phyloP scores from a whole-genome alignment of 1,284 basidiomycete genomes.

The Tylopilus orsonianus region DNA sequence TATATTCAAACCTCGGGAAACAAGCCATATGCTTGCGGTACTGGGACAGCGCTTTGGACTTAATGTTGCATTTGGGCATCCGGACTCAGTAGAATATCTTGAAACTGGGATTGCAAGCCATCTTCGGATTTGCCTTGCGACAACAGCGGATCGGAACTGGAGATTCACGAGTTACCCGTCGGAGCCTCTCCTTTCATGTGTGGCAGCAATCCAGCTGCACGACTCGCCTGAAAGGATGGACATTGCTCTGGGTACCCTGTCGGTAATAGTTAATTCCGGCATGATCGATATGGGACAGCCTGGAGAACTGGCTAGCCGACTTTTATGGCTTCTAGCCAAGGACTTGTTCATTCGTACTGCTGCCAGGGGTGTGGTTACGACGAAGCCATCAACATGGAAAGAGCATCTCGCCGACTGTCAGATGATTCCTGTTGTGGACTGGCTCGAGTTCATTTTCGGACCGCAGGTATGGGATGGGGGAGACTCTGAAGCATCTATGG shows the following conservation, averaged over 20 bases:
- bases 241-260: not conserved
- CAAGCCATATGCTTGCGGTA: not conserved
- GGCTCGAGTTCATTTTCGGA: conserved; percentile 17
- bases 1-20: not conserved
- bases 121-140: not conserved
- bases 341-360: not conserved
- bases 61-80: not conserved
- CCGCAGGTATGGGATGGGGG: not conserved
- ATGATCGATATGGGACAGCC: not conserved
- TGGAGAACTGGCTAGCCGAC: not conserved
- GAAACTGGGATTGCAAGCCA: not conserved
- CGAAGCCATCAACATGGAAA: not conserved
- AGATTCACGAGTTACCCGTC: not conserved
- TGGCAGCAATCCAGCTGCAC: not conserved
- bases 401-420: conserved; percentile 1
- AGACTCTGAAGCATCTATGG: too few relatives aligned
- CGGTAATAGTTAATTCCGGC: not conserved
- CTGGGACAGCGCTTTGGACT: not conserved
- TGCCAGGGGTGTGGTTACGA: too few relatives aligned
- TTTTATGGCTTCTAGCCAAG: conserved; percentile 6
- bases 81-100: not conserved
- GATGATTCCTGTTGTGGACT: conserved; percentile 4
- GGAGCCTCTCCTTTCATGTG: not conserved
- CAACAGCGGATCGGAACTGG: not conserved
- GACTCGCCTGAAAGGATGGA: not conserved